Evolutionary conservation across 108 stramenopile genomes (phyloP).

Genomic region (Nitzschia inconspicua): DNA sequence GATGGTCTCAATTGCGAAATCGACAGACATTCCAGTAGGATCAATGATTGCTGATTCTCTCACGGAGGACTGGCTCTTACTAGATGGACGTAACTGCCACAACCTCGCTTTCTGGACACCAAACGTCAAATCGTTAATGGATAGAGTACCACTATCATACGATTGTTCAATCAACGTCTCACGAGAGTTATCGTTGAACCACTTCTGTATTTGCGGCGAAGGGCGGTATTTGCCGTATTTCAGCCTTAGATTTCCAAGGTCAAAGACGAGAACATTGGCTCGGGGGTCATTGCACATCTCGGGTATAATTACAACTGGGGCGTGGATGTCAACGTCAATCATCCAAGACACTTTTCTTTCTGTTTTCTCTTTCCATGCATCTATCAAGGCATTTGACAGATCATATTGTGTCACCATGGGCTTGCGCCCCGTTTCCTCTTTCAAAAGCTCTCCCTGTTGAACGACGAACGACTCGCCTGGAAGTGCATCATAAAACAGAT

Average conservation of each 20-base stretch:
- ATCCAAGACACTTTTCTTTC: slow-evolving; percentile 62
- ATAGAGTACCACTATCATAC: slow-evolving; percentile 44
- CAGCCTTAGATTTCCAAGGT: slow-evolving; percentile 72
- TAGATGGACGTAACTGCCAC: slow-evolving; percentile 2
- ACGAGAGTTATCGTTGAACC: slow-evolving; percentile 48
- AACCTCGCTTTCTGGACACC: slow-evolving; percentile 23
- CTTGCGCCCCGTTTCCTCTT: too few species aligned
- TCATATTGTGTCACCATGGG: slow-evolving; percentile 31
- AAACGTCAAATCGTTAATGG: slow-evolving; percentile 43
- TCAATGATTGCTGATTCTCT: slow-evolving; percentile 45
- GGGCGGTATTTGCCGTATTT: slow-evolving; percentile 50
- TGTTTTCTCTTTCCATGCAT: slow-evolving; percentile 82
- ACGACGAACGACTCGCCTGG: slow-evolving; percentile 25
- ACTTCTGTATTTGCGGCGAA: slow-evolving; percentile 42
- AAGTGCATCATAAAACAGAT: slow-evolving; percentile 79
- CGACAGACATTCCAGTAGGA: slow-evolving; percentile 58
- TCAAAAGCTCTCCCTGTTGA: neutral
- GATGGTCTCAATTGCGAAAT: slow-evolving; percentile 60
- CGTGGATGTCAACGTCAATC: slow-evolving; percentile 71
- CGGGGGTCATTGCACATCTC: slow-evolving; percentile 58
- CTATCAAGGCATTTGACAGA: slow-evolving; percentile 60
- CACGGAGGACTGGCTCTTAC: neutral
- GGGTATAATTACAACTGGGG: slow-evolving; percentile 77
- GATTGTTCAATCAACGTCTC: slow-evolving; percentile 15
- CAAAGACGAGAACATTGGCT: slow-evolving; percentile 63